A percentile compares a stretch with the other conserved stretches of the same genome.
Evolutionary conservation across 192 early-diverging fungal species (phyloP).

Genomic region (Mortierella antarctica): DNA sequence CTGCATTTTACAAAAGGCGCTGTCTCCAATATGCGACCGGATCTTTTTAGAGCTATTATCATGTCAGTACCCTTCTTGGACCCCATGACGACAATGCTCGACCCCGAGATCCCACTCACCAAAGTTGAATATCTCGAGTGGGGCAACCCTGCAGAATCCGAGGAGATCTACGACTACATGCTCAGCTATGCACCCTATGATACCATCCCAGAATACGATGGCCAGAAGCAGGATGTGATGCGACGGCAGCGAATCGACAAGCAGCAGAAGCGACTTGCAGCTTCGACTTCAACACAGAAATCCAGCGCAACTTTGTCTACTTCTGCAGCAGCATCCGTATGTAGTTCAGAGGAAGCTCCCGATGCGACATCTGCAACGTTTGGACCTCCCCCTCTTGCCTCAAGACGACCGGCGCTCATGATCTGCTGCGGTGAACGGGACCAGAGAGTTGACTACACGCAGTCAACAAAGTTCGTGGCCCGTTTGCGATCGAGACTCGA

Average conservation of each 20-base stretch:
- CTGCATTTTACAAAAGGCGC: background rate
- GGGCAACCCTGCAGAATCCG: slow-evolving; percentile 73
- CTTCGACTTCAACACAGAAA: background rate
- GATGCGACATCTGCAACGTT: slow-evolving; percentile 4
- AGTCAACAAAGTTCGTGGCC: slow-evolving; percentile 91
- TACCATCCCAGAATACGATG: slow-evolving; percentile 55
- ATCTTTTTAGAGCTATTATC: slow-evolving; percentile 79
- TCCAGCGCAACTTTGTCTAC: background rate
- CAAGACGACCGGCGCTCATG: slow-evolving; percentile 68
- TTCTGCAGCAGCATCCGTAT: background rate
- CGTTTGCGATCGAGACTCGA: slow-evolving; percentile 58
- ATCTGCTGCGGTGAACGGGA: slow-evolving; percentile 84
- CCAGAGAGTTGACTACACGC: slow-evolving; percentile 82
- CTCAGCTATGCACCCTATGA: slow-evolving; percentile 77
- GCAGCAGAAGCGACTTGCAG: background rate
- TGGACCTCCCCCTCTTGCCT: slow-evolving; percentile 15
- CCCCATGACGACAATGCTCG: slow-evolving; percentile 86
- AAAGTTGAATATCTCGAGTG: slow-evolving; percentile 80
- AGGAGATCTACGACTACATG: slow-evolving; percentile 66
- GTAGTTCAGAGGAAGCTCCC: background rate
- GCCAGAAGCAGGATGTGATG: background rate
- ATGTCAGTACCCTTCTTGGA: slow-evolving; percentile 89
- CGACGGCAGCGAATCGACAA: background rate
- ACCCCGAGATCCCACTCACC: slow-evolving; percentile 76
- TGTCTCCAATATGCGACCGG: slow-evolving; percentile 62